Evolutionary conservation across 2,329 filamentous ascomycete species (phyloP).

Genomic region (Colletotrichum ledebouriae): DNA sequence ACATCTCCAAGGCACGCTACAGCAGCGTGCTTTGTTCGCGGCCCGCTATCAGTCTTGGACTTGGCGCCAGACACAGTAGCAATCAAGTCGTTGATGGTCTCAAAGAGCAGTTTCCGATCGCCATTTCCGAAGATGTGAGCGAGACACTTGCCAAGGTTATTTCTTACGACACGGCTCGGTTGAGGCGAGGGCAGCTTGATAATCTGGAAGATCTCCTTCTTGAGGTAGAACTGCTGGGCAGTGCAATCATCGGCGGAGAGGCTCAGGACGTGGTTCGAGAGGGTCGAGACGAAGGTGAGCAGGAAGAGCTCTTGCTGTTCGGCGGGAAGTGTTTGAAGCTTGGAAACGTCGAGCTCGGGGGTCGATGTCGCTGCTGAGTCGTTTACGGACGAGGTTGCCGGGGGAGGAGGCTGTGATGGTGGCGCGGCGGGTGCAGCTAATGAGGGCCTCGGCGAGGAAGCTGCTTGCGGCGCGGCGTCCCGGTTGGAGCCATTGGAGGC

Average conservation of each 20-base stretch:
- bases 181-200: slow-evolving; percentile 84
- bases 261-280: slow-evolving; percentile 82
- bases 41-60: slow-evolving; percentile 79
- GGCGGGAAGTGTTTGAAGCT: slow-evolving; percentile 88
- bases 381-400: slow-evolving; percentile 49
- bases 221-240: slow-evolving; percentile 90
- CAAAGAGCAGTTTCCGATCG: slow-evolving; percentile 91
- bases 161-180: slow-evolving; percentile 89
- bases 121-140: slow-evolving; percentile 86
- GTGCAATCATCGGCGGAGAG: slow-evolving; percentile 85
- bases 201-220: slow-evolving; percentile 94
- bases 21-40: slow-evolving; percentile 87
- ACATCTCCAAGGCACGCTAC: slow-evolving; percentile 89
- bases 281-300: slow-evolving; percentile 85
- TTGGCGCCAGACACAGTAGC: slow-evolving; percentile 80
- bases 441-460: slow-evolving; percentile 43
- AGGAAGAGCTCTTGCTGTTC: slow-evolving; percentile 98
- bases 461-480: slow-evolving; percentile 41
- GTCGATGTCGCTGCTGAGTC: slow-evolving; percentile 62
- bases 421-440: slow-evolving; percentile 41
- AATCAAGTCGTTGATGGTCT: slow-evolving; percentile 91
- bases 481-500: slow-evolving; percentile 53
- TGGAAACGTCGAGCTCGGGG: slow-evolving; percentile 88
- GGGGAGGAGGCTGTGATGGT: slow-evolving; percentile 41
- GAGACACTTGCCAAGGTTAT: slow-evolving; percentile 88